Evolutionary conservation across 306 rosid species (phyloP), one percentile per base, ranked within the genome.

Genomic region (Urtica urens): DNA sequence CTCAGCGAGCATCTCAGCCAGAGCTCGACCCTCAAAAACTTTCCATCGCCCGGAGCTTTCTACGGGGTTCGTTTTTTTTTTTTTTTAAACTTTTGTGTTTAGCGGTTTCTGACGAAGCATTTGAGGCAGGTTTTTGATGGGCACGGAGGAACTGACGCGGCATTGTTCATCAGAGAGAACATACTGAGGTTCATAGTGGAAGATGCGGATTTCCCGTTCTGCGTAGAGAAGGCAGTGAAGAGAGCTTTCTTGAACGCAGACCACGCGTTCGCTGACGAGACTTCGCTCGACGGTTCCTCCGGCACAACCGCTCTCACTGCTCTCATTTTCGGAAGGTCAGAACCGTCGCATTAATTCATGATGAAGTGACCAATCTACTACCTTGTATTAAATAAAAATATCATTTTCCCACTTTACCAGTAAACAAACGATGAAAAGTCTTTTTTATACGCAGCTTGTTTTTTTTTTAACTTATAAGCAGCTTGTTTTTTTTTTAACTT

Each of bases 101-200:
- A n/a, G n/a, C n/a, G n/a, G n/a, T n/a, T n/a, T n/a, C n/a, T n/a
- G 17, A 19, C 39, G 25, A 21, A 40, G 29, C 45, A 23, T 37
- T 19, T 8, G 21, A 28, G 46, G 40, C 61, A 66, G 72, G 72
- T 66, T 10, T 66, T 66, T 66, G 72, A 66, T 19, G 72, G 72
- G 62, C 72, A 66, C 29, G 72, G 72, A 11, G 72, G 72, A 45
- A 45, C 66, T 20, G 72, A 66, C 47, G 72, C 72, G 13, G 66
- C 72, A 28, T 59, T 45, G 10, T 66, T 59, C 31, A 40, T 59
- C 11, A 46, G 60, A 46, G 66, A 66, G 53, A 66, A 66, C 40
- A 66, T 66, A 52, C 40, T 66, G 37, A 59, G 57, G 62, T 66
- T 66, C 33, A 66, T 66, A 38, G 40, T 59, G 12, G 66, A 66